Base-by-base conservation (phyloP, 306 rosid genomes). In the Phaseolus lunatus region DNA sequence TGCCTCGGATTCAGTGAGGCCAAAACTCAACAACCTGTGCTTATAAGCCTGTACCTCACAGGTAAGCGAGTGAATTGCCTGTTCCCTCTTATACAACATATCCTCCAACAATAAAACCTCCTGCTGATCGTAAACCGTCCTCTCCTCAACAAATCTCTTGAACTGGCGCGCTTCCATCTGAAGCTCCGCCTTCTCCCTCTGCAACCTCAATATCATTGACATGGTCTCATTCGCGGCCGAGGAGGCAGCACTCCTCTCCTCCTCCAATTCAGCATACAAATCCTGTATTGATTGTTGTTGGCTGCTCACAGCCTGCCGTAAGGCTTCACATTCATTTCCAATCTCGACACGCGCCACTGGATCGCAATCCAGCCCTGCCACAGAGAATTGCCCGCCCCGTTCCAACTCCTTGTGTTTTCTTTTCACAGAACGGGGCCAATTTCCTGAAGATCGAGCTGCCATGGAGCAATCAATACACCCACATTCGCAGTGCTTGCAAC, bases 141-240 rank as follows among this genome's bases (percentile, higher is more conserved):
- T 91, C 86, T 91, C 98, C 90, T 96, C 98, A 5, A 84, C 89
- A 43, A 87, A 88, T 9, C 97, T 87, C 86, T 91, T 96, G 83
- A 92, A 96, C 63, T 96, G 99, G 9, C 98, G 84, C 10, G 99
- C 92, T 83, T 96, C 99, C 99, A 96, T 87, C 47, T 92, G 96
- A 74, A 89, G 81, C 54, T 96, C 97, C 3, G 99, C 96, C 90
- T 96, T 96, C 97, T 96, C 99, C 73, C 94, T 81, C 86, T 96
- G 99, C 92, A 96, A 77, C 86, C 98, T 92, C 84, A 96, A 70
- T 56, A 96, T 96, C 99, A 96, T 96, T 2, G 97, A 88, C 99
- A 96, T 92, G 1, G 99, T 93, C 86, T 96, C 99, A 22, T 81
- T 96, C 0, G 99, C 98, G 3, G 99, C 99, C 0, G 99, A 82